Conservation (phyloP, 1,284 basidiomycete genomes). For the Grifola frondosa region DNA sequence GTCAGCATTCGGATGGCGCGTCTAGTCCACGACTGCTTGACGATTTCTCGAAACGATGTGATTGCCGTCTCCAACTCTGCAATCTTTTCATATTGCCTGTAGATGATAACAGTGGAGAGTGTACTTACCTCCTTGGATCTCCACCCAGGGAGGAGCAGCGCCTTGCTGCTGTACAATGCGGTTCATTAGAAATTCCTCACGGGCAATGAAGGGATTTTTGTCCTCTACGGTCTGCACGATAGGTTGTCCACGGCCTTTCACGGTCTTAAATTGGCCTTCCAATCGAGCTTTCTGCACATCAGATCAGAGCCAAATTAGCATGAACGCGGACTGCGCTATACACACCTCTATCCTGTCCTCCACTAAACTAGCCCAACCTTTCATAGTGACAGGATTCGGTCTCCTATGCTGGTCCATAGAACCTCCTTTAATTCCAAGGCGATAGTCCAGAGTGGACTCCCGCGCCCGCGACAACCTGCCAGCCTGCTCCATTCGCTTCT, state of each 20-base stretch:
- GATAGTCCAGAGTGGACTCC: constrained; percentile 79
- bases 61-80: constrained; percentile 58
- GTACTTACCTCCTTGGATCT: constrained; percentile 68
- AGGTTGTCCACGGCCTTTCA: constrained; percentile 77
- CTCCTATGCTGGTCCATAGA: constrained; percentile 35
- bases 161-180: constrained; percentile 85
- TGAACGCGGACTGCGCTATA: no score
- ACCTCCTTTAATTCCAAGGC: constrained; percentile 48
- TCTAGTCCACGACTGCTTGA: constrained; percentile 67
- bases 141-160: constrained; percentile 89
- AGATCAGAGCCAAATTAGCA: not conserved
- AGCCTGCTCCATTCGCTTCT: constrained; percentile 51
- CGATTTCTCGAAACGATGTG: constrained; percentile 59
- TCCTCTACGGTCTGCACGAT: constrained; percentile 62
- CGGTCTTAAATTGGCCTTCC: constrained; percentile 70
- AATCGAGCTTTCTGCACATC: constrained; percentile 55
- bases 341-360: constrained; percentile 80
- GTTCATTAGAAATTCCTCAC: constrained; percentile 87
- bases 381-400: constrained; percentile 60
- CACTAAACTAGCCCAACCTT: constrained; percentile 73
- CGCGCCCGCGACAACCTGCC: constrained; percentile 63
- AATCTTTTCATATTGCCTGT: not conserved
- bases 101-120: not conserved
- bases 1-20: constrained; percentile 63
- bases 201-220: constrained; percentile 76